These are phyloP conservation scores for Fusarium solani-melongenae DNA, from an alignment of 2,329 filamentous ascomycete genomes.

Conservation along the genomic window DNA sequence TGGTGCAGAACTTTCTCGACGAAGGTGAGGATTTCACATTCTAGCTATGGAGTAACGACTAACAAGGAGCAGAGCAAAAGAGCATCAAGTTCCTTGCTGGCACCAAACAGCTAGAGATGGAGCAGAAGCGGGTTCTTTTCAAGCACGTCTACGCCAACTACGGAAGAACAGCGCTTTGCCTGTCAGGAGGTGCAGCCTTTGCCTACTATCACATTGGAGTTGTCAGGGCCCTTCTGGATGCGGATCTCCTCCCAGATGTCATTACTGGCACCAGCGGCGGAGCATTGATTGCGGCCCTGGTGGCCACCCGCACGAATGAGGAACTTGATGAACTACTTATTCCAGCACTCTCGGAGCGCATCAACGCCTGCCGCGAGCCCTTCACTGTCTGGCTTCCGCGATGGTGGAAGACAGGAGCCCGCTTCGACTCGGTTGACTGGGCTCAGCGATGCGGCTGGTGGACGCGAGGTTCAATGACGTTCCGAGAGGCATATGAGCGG, in stretches of 20 bases:
- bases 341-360: constrained; percentile 85
- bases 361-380: constrained; percentile 85
- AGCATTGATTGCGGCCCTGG: constrained; percentile 86
- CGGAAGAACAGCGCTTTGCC: constrained; percentile 89
- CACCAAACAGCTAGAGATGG: constrained; percentile 73
- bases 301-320: constrained; percentile 90
- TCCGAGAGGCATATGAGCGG: constrained; percentile 91
- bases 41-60: constrained; percentile 74
- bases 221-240: constrained; percentile 87
- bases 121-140: constrained; percentile 84
- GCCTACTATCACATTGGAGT: constrained; percentile 98
- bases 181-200: constrained; percentile 94
- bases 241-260: constrained; percentile 86
- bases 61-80: constrained; percentile 65
- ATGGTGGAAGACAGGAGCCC: constrained; percentile 92
- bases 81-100: constrained; percentile 74
- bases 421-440: constrained; percentile 96
- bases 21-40: constrained; percentile 74
- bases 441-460: constrained; percentile 89
- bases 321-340: constrained; percentile 88
- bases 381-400: constrained; percentile 80
- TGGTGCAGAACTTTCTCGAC: constrained; percentile 90
- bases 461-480: constrained; percentile 89
- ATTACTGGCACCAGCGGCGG: constrained; percentile 97
- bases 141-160: constrained; percentile 92